These are phyloP conservation scores for Tuber brumale DNA, from an alignment of 495 filamentous ascomycete species.

Conservation along the genomic window DNA sequence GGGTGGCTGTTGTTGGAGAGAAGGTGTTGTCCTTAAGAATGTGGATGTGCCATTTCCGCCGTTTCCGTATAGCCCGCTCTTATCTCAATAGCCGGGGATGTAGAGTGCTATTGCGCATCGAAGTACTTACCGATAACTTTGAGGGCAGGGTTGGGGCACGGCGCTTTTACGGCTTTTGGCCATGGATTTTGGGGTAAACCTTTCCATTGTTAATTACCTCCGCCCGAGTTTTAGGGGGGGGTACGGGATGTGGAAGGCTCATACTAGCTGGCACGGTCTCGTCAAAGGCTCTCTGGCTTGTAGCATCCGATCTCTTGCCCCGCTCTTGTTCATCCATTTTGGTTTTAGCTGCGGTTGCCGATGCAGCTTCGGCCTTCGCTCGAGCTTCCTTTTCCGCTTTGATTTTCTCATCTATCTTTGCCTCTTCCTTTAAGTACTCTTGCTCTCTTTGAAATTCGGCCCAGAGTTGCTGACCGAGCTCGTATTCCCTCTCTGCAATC, in stretches of 20 bases:
- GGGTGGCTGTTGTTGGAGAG: background rate
- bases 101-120: background rate
- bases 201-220: background rate
- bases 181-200: background rate
- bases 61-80: background rate
- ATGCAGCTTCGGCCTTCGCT: background rate
- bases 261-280: background rate
- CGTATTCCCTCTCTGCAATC: conserved; percentile 1
- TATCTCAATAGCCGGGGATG: background rate
- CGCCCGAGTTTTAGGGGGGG: background rate
- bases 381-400: background rate
- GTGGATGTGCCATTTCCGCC: background rate
- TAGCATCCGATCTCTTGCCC: background rate
- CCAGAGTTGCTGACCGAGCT: background rate
- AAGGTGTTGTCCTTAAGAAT: background rate
- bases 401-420: background rate
- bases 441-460: conserved; percentile 1
- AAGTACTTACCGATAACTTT: background rate
- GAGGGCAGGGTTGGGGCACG: background rate
- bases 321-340: background rate
- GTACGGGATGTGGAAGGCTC: background rate
- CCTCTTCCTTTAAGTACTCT: background rate
- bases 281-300: background rate
- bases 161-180: background rate
- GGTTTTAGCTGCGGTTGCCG: background rate